Conservation (phyloP, 2,329 filamentous ascomycete genomes). For the Epichloe hybrida region DNA sequence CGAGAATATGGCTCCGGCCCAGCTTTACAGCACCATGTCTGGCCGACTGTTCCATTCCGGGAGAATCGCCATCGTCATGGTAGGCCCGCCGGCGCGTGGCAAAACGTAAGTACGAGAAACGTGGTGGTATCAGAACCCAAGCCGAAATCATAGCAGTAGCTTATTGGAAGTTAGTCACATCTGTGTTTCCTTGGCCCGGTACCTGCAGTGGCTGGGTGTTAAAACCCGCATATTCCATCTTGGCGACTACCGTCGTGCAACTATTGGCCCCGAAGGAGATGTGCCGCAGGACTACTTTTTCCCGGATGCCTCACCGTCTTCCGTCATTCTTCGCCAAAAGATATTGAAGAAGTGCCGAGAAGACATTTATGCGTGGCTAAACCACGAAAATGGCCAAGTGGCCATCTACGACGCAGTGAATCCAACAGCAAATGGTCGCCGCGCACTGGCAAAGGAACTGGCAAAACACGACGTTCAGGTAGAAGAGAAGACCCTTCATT, state of each 20-base stretch:
- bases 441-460: conserved; percentile 85
- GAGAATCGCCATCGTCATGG: conserved; percentile 92
- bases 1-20: conserved; percentile 73
- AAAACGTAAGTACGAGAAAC: conserved; percentile 58
- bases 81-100: conserved; percentile 84
- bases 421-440: conserved; percentile 67
- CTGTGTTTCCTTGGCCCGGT: conserved; percentile 86
- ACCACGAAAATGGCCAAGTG: conserved; percentile 94
- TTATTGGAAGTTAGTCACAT: conserved; percentile 52
- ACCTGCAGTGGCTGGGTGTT: conserved; percentile 91
- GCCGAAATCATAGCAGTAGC: not conserved
- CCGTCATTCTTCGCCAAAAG: conserved; percentile 89
- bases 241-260: conserved; percentile 88
- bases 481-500: conserved; percentile 7
- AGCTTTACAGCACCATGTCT: conserved; percentile 96
- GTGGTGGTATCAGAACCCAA: not conserved
- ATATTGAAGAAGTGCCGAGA: conserved; percentile 95
- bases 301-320: conserved; percentile 80
- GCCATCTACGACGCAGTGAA: conserved; percentile 98
- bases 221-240: conserved; percentile 97
- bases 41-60: conserved; percentile 94
- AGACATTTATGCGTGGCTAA: conserved; percentile 91
- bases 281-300: conserved; percentile 98
- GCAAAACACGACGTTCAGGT: conserved; percentile 93
- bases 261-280: conserved; percentile 67